Evolutionary conservation across 1,284 basidiomycete species (phyloP).

Genomic region (Cutaneotrichosporon cutaneum): DNA sequence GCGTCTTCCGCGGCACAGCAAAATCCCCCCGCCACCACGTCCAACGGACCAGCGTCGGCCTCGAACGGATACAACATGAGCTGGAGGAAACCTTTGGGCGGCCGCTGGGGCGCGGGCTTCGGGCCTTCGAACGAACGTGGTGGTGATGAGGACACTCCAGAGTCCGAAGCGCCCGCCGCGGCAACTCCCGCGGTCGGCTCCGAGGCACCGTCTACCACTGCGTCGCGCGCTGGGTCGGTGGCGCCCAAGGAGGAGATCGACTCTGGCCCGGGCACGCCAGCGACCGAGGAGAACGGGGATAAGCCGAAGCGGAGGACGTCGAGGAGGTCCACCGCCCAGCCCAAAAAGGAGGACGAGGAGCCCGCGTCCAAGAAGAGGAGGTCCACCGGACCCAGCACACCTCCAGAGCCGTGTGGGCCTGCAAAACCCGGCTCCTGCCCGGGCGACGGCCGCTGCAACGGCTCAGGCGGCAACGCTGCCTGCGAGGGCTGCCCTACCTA

Average conservation of each 20-base stretch:
- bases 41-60: background rate
- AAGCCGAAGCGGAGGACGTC: slow-evolving; percentile 19
- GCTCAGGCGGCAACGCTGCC: slow-evolving; percentile 83
- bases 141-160: slow-evolving; percentile 29
- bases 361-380: slow-evolving; percentile 21
- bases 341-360: slow-evolving; percentile 17
- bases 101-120: slow-evolving; percentile 32
- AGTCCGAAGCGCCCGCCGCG: slow-evolving; percentile 10
- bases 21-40: background rate
- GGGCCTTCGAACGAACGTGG: slow-evolving; percentile 43
- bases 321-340: slow-evolving; percentile 13
- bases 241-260: slow-evolving; percentile 25
- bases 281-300: slow-evolving; percentile 11
- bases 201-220: background rate
- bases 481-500: slow-evolving; percentile 91
- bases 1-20: background rate
- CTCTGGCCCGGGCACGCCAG: slow-evolving; percentile 14
- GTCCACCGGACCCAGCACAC: slow-evolving; percentile 32
- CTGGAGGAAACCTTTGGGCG: slow-evolving; percentile 29
- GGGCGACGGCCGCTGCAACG: slow-evolving; percentile 91
- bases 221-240: slow-evolving; percentile 21
- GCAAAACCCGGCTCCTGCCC: slow-evolving; percentile 72
- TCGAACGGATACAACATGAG: slow-evolving; percentile 15
- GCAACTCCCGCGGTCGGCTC: slow-evolving; percentile 3
- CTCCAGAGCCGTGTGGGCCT: slow-evolving; percentile 31